Evolutionary conservation across 2,329 filamentous ascomycete genomes (phyloP), one percentile per base, ranked within the genome.

Genomic region (Geosmithia putterillii): DNA sequence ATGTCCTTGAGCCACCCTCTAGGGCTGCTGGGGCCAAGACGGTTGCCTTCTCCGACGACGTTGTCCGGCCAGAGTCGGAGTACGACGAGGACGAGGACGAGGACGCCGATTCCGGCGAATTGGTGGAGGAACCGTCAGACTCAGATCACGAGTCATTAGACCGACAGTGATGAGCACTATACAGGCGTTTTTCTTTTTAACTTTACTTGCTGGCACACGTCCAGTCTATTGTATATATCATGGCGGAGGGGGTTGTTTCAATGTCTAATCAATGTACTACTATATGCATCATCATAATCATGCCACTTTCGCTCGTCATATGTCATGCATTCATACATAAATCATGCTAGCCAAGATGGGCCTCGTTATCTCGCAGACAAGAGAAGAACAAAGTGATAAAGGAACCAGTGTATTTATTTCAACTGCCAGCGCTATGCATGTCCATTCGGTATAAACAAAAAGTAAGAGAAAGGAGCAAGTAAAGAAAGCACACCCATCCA

Each of bases 1-100:
- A 95, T 61, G 84, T 96, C 17, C 61, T 95, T 38, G 80, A 82
- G 56, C 66, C 71, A 17, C 62, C 63, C 42, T 55, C 57, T 48
- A 70, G 62, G 51, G 61, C 60, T 20, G 57, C 63, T 7, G 56
- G 60, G 7, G 57, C 64, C 8, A 82, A 81, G 57, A 73, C 68
- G 10, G 80, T 84, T 21, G 76, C 74, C 1, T 84, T 83, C 56
- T 69, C 69, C 2, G 76, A 79, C 19, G 73, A 76, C 38, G 62
- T 71, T 17, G 21, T 59, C 60, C 42, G 64, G 54, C 35, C 18
- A 38, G 36, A 21, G 9, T 38, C 36, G 4, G 36, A n/a, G n/a
- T n/a, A 5, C 4, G 38, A n/a, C 7, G 14, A n/a, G 7, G 34
- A n/a, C 10, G 17, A 42, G 32, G 20, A n/a, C 14, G 32, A 42